Evolutionary conservation across 495 filamentous ascomycete genomes (phyloP).

Genomic region (Lichina pygmaea): DNA sequence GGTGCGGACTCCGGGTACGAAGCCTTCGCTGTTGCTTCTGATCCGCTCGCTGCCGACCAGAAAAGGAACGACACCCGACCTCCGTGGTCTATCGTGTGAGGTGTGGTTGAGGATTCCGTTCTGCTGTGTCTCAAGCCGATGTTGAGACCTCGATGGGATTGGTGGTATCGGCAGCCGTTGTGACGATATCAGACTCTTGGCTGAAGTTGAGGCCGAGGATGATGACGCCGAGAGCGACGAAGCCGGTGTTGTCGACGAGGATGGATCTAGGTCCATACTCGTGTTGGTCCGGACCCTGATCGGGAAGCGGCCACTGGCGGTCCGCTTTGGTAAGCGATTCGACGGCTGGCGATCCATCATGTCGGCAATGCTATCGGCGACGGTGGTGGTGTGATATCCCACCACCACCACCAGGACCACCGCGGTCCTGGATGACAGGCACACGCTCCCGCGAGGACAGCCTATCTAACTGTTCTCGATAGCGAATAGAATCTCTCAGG

Average conservation of each 20-base stretch:
- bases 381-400: too few relatives aligned
- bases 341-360: background rate
- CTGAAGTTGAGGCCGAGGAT: background rate
- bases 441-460: too few relatives aligned
- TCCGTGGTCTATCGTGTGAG: constrained; percentile 14
- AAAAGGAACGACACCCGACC: constrained; percentile 43
- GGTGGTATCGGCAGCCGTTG: constrained; percentile 37
- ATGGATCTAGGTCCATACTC: constrained; percentile 6
- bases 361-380: background rate
- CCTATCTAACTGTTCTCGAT: too few relatives aligned
- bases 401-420: too few relatives aligned
- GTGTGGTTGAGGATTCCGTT: too few relatives aligned
- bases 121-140: too few relatives aligned
- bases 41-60: constrained; percentile 51
- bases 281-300: constrained; percentile 30
- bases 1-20: constrained; percentile 26
- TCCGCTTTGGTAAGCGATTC: constrained; percentile 23
- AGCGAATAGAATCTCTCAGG: too few relatives aligned
- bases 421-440: too few relatives aligned
- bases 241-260: constrained; percentile 10
- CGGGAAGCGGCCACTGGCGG: constrained; percentile 56
- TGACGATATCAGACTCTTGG: constrained; percentile 21
- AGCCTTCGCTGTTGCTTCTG: constrained; percentile 73
- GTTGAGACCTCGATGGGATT: constrained; percentile 46
- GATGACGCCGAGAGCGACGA: constrained; percentile 2